Evolutionary conservation across 768 basidiomycete genomes (phyloP), one percentile per base, ranked within the genome.

Genomic region (Mycena crocata): DNA sequence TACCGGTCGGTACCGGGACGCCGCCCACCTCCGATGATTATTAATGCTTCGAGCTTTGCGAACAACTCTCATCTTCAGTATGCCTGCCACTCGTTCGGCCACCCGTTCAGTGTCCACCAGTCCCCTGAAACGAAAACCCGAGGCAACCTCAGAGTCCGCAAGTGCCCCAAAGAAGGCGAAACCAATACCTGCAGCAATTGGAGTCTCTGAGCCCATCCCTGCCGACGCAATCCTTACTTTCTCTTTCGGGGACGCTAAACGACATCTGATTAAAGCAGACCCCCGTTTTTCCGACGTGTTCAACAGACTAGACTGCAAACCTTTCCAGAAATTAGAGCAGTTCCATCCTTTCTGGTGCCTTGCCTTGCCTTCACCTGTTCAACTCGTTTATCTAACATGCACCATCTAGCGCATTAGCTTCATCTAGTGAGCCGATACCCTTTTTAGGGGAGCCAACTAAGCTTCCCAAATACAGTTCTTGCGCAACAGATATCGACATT

Each of bases 401-500:
- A 26, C 13, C 46, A 44, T 40, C 26, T 50, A 93, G 91, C 45
- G 90, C 93, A 1, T 83, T 95, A 28, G 85, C 86, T 28, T 86
- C 86, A 6, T 92, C 91, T 34, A 93, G 85, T 93, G 79, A 78
- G 88, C 60, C 2, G 24, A 17, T 23, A 48, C 17, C 35, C 8
- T 14, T 55, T n/a, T 31, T 34, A 46, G 7, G 15, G 26, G 30
- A 24, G 14, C 37, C 45, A 51, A 17, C 59, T 57, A 34, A 68
- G 12, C 57, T 35, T 50, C 19, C 12, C 12, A 28, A 60, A 51
- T 57, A 5, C 40, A 69, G 68, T 67, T 59, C 49, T 69, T 40
- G 90, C 87, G 6, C 92, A 93, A 76, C 93, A 95, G 74, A 93
- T 95, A 26, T 94, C 93, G 1, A 94, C 92, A 93, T 77, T 90